Base-by-base conservation (phyloP, 2,329 filamentous ascomycete species). In the Aspergillus phoenicis region DNA sequence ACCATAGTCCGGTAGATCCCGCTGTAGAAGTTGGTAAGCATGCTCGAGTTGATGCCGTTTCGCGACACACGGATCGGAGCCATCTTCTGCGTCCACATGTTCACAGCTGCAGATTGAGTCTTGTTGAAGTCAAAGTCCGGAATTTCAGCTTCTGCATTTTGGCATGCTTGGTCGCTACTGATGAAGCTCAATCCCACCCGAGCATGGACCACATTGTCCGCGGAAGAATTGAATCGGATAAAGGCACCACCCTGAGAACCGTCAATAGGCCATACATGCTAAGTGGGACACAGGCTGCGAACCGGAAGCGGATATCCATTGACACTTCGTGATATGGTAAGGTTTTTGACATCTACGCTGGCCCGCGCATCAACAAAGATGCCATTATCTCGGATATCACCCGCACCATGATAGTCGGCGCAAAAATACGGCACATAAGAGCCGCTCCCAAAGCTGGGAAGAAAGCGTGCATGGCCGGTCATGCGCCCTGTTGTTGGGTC, bases 131-230 rank as follows among this genome's bases (percentile, higher is more conserved):
- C 82, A 55, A 85, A 89, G 13, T 82, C 75, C 0, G 88, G 85
- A 2, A 91, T 88, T 68, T 92, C 89, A 0, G 70, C 74, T 71
- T 91, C 87, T 0, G 87, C 89, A 69, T 87, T 89, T 0, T 79
- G 72, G 66, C 90, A 93, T 1, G 89, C 89, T 71, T 88, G 83
- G 1, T 83, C 80, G 2, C 78, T 76, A 70, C 87, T 89, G 70
- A 91, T 86, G 73, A 90, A 89, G 66, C 88, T 91, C 8, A 90
- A 74, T 0, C 88, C 89, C 7, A 90, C 85, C 38, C 89, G 83
- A n/a, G 84, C 87, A 8, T 83, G 75, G 11, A 91, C 82, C 2
- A 84, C 82, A 3, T 80, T 77, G 52, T 81, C 71, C 0, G 71
- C 70, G 0, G 79, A 75, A n/a, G 82, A 76, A 15, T 83, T 72